Percentiles rank a stretch among this genome's conserved stretches.
phyloP scores from a whole-genome alignment of 1,139 yeast species.

The Pneumocystis carinii region DNA sequence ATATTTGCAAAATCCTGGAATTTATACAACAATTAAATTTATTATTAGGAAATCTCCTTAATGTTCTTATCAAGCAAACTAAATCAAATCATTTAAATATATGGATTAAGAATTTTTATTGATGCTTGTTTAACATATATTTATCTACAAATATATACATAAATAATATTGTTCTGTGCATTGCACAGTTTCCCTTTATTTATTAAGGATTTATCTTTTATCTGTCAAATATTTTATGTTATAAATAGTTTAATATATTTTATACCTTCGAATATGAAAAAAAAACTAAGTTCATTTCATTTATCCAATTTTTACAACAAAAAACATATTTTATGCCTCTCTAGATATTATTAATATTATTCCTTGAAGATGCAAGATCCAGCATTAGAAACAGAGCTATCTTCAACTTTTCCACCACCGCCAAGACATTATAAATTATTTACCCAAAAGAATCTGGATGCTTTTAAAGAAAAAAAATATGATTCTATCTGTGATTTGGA shows the following conservation, averaged over 20 bases:
- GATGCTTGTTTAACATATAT: no score
- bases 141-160: not conserved
- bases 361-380: conserved; percentile 12
- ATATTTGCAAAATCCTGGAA: not conserved
- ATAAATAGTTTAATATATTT: no score
- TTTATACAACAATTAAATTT: no score
- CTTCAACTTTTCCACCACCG: conserved; percentile 76
- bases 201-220: no score
- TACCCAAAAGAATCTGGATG: conserved; percentile 38
- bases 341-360: not conserved
- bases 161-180: not conserved
- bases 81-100: no score
- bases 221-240: not conserved
- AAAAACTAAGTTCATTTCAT: not conserved
- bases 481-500: conserved; percentile 2
- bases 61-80: no score
- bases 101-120: no score
- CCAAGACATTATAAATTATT: conserved; percentile 60
- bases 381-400: conserved; percentile 21
- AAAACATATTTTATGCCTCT: not conserved
- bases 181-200: no score
- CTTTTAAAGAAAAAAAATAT: conserved; percentile 8
- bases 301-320: not conserved
- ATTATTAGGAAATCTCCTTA: no score
- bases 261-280: no score